Base-by-base conservation (phyloP, 352 stramenopile genomes). In the Salisapilia sapeloensis region DNA sequence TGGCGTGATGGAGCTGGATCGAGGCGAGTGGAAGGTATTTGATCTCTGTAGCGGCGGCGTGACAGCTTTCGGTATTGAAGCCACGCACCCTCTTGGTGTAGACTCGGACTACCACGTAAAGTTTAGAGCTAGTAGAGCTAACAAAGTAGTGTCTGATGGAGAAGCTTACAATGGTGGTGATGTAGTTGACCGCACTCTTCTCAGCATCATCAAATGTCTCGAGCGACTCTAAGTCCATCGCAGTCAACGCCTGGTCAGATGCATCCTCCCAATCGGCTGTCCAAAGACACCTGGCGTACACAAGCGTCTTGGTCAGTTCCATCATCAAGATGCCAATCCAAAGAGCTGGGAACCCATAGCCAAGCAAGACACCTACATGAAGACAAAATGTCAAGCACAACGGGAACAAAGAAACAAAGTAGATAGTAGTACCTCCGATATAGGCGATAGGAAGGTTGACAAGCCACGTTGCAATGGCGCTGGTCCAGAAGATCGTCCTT, bases 401-500 rank as follows among this genome's bases (percentile, higher is more conserved):
- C 6, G 15, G 11, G 24, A 7, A 10, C 11, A 24, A 24, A 10
- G 9, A 22, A 1, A 2, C 14, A 42, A 29, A 15, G 6, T 14
- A 4, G 15, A 13, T 15, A 11, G 23, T 37, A 36, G 14, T 43
- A 52, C 50, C 56, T 14, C 54, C 47, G 6, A 67, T 29, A 39
- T 81, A 81, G 12, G 64, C 62, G 22, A 76, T 47, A 2, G 69
- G 64, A 2, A 84, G 41, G 20, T 81, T 71, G 40, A 84, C 50
- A 32, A 53, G 40, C 69, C 69, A 84, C 33, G 63, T 78, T 18
- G 60, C 62, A 35, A 76, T 39, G 14, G 55, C 61, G 34, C 60
- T 82, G 14, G 56, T 62, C 53, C 56, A 59, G 35, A 79, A 72
- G 12, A 67, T 72, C 21, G 69, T 58, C 18, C 60, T 59, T 15